Percentiles rank a stretch among this genome's conserved stretches.
These are phyloP conservation scores for Microsporum ferrugineum DNA, from an alignment of 2,329 filamentous ascomycete genomes.

Conservation along the genomic window DNA sequence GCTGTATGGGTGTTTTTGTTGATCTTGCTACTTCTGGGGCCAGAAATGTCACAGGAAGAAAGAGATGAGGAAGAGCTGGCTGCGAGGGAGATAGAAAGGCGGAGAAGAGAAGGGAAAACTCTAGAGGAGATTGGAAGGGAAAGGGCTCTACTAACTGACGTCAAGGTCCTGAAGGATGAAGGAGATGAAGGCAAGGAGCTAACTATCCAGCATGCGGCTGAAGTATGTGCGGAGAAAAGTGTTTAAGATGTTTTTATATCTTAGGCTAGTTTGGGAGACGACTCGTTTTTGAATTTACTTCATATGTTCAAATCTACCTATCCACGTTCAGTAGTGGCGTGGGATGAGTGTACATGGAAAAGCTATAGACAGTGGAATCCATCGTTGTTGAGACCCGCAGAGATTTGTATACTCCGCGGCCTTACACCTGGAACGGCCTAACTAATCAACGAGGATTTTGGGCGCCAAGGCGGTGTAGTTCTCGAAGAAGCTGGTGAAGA, in stretches of 20 bases:
- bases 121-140: slow-evolving; percentile 9
- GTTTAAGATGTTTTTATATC: neutral
- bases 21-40: slow-evolving; percentile 37
- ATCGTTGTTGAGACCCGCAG: neutral
- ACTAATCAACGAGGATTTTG: slow-evolving; percentile 64
- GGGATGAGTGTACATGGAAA: neutral
- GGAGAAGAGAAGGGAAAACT: slow-evolving; percentile 5
- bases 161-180: slow-evolving; percentile 5
- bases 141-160: slow-evolving; percentile 6
- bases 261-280: neutral
- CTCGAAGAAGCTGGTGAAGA: slow-evolving; percentile 81
- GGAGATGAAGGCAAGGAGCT: neutral
- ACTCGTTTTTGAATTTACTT: neutral
- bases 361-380: neutral
- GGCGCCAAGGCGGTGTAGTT: slow-evolving; percentile 72
- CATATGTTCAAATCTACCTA: neutral
- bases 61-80: slow-evolving; percentile 39
- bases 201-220: neutral
- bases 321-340: neutral
- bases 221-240: neutral
- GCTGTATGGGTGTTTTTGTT: slow-evolving; percentile 60
- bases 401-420: neutral
- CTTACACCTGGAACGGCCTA: slow-evolving; percentile 29
- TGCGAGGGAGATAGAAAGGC: slow-evolving; percentile 14
- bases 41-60: slow-evolving; percentile 26